Evolutionary conservation across 768 basidiomycete genomes (phyloP).

Genomic region (Cystobasidium onofrii): DNA sequence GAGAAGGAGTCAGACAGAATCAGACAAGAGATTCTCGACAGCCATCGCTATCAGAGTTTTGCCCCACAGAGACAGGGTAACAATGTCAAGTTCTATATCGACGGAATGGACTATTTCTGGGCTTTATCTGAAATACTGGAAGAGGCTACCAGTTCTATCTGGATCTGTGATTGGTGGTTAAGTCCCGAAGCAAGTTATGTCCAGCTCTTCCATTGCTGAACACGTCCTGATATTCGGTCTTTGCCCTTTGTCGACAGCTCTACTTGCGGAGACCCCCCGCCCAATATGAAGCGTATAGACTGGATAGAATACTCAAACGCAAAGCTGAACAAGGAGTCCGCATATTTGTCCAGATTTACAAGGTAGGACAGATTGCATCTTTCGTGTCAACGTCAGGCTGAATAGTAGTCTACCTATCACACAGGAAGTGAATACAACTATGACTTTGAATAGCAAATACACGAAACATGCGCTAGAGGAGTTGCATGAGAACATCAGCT

Average conservation of each 20-base stretch:
- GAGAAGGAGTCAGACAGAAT: constrained; percentile 55
- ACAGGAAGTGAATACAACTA: constrained; percentile 90
- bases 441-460: constrained; percentile 57
- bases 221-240: too few species aligned
- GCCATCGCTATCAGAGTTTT: constrained; percentile 80
- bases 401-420: constrained; percentile 84
- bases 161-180: constrained; percentile 59
- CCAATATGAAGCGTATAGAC: constrained; percentile 71
- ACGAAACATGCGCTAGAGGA: constrained; percentile 63
- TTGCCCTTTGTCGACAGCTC: constrained; percentile 74
- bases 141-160: constrained; percentile 62
- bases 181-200: constrained; percentile 54
- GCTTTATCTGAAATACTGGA: constrained; percentile 63
- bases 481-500: constrained; percentile 76
- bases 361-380: constrained; percentile 82
- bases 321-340: constrained; percentile 91
- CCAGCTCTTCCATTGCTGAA: neutral
- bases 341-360: constrained; percentile 85
- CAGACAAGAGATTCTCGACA: constrained; percentile 63
- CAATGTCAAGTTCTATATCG: constrained; percentile 71
- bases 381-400: too few species aligned
- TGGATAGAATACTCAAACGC: constrained; percentile 72
- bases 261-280: constrained; percentile 89
- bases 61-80: constrained; percentile 63
- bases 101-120: constrained; percentile 96